phyloP scores from a whole-genome alignment of 108 stramenopile genomes.

The Aurantiochytrium sp. region DNA sequence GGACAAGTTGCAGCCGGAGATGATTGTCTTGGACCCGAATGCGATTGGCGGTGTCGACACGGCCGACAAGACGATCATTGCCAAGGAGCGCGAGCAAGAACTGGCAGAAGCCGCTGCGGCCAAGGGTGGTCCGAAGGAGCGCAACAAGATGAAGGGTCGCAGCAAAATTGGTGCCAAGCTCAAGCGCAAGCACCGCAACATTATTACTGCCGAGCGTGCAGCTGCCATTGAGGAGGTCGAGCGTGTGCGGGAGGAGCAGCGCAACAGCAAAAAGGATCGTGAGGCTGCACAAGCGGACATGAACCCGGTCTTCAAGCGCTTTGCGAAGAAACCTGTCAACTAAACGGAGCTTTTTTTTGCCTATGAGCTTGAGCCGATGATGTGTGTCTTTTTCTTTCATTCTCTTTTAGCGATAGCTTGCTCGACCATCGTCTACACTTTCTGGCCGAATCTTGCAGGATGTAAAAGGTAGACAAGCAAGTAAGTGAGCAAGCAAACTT shows the following conservation, averaged over 20 bases:
- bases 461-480: too few species aligned
- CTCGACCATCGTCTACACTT: too few species aligned
- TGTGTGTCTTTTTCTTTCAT: too few species aligned
- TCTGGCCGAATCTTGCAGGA: too few species aligned
- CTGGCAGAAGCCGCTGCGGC: conserved; percentile 36
- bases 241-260: background rate
- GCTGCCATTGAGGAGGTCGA: background rate
- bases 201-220: conserved; percentile 65
- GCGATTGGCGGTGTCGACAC: conserved; percentile 77
- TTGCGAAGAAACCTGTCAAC: background rate
- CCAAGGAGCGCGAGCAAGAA: conserved; percentile 41
- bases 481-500: too few species aligned
- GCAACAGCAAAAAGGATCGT: background rate
- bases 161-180: conserved; percentile 92
- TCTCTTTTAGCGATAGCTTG: too few species aligned
- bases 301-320: background rate
- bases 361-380: too few species aligned
- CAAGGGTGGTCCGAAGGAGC: too few species aligned
- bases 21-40: conserved; percentile 84
- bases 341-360: too few species aligned
- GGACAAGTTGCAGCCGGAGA: conserved; percentile 87
- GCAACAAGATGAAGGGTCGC: conserved; percentile 70
- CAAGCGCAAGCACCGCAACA: conserved; percentile 76
- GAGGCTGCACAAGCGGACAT: background rate
- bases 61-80: conserved; percentile 46